A percentile compares a stretch with the other conserved stretches of the same genome.
These are phyloP conservation scores for Backusella australiensis DNA, from an alignment of 192 early-diverging fungal species.

Conservation along the genomic window DNA sequence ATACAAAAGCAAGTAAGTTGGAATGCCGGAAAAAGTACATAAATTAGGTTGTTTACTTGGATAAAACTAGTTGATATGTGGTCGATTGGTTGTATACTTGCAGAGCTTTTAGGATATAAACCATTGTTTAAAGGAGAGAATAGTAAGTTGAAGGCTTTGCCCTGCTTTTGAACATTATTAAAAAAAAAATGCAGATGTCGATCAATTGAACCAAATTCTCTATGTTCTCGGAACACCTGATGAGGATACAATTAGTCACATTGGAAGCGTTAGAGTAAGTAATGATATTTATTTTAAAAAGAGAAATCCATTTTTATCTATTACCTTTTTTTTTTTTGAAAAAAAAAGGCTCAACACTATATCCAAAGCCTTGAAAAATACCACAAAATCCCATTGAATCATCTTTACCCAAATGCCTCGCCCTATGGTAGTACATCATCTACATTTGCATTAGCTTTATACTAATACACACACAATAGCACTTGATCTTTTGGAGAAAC, in stretches of 20 bases:
- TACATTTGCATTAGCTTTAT: not conserved
- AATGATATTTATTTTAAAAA: conserved; percentile 69
- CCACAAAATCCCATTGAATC: conserved; percentile 70
- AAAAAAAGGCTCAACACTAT: conserved; percentile 75
- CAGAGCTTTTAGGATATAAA: conserved; percentile 60
- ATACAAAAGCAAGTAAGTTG: conserved; percentile 87
- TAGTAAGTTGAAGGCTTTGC: conserved; percentile 41
- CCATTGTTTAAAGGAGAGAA: conserved; percentile 86
- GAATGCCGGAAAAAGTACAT: no score
- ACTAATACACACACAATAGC: conserved; percentile 40
- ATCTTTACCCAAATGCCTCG: conserved; percentile 82
- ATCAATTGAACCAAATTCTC: conserved; percentile 90
- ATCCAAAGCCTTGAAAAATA: conserved; percentile 82
- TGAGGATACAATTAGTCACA: conserved; percentile 62
- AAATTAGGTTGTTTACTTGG: not conserved
- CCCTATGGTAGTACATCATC: conserved; percentile 36
- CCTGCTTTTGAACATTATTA: conserved; percentile 54
- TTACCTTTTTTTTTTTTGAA: not conserved
- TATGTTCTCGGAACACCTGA: conserved; percentile 81
- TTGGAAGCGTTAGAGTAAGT: conserved; percentile 67
- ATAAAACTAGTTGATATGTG: conserved; percentile 68
- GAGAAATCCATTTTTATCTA: conserved; percentile 50
- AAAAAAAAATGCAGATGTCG: conserved; percentile 67
- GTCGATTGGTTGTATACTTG: conserved; percentile 88
- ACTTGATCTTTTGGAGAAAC: conserved; percentile 83